Evolutionary conservation across 495 filamentous ascomycete genomes (phyloP), one percentile per base, ranked within the genome.

Genomic region (Xylaria bambusicola): DNA sequence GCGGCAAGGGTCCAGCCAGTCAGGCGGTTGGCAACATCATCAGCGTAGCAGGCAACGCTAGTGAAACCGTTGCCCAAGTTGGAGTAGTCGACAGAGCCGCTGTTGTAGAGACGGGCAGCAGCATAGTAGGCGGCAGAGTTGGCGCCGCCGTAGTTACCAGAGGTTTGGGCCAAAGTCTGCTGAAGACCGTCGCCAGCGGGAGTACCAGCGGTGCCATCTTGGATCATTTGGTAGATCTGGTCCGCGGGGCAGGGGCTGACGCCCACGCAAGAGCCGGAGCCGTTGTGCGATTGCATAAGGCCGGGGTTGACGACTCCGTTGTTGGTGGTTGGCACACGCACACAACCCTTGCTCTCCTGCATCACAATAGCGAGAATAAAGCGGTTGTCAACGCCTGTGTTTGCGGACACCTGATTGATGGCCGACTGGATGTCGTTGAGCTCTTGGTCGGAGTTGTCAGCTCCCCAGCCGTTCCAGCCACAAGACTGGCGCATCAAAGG

Each of bases 261-360:
- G 17, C 63, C 58, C 27, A 56, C 51, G 40, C 65, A 68, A 24
- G 56, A 35, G 36, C 55, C 58, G 17, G 41, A 47, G 7, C 72
- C 72, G 33, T 71, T 59, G 54, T 72, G 71, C 26, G 49, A 62
- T 58, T 78, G 76, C 71, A 79, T 74, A 17, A 79, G 64, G 8
- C 75, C 75, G 1, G 76, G 75, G 63, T 78, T 79, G 38, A 42
- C 26, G 45, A 73, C 67, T 29, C 70, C 69, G 55, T 71, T 70
- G 70, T 66, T 69, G 17, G 74, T 77, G 2, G 72, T 76, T 0
- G 62, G 63, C 21, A 63, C 73, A 17, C 75, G 73, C 3, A 76
- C 82, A 66, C 83, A 86, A 58, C 84, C 84, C 58, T 77, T 78
- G 70, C 73, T 78, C 62, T 86, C 83, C 67, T 86, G 84, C 73